Evolutionary conservation across 2,329 filamentous ascomycete species (phyloP).

Genomic region (Periconia digitata): DNA sequence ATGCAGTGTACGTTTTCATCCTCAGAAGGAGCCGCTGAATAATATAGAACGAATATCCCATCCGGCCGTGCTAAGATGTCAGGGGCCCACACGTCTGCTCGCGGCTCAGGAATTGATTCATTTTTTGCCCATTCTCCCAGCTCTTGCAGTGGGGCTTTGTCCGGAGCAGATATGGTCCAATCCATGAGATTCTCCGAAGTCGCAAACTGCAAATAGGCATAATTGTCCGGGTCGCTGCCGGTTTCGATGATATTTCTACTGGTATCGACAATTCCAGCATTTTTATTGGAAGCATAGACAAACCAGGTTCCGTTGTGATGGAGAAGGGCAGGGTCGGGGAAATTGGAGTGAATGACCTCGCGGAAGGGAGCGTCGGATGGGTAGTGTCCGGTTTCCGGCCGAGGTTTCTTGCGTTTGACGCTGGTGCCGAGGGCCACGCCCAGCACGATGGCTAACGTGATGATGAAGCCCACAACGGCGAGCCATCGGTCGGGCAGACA

Average conservation of each 20-base stretch:
- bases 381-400: background rate
- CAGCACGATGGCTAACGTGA: background rate
- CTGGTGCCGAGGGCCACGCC: background rate
- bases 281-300: slow-evolving; percentile 42
- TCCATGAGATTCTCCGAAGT: slow-evolving; percentile 38
- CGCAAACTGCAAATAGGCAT: slow-evolving; percentile 41
- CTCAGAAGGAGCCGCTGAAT: slow-evolving; percentile 52
- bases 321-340: slow-evolving; percentile 42
- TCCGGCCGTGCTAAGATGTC: slow-evolving; percentile 32
- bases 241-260: no score
- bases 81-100: slow-evolving; percentile 38
- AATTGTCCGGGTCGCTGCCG: background rate
- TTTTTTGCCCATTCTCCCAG: slow-evolving; percentile 29
- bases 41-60: slow-evolving; percentile 64
- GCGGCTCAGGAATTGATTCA: background rate
- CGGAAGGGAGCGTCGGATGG: slow-evolving; percentile 6
- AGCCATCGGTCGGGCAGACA: slow-evolving; percentile 6
- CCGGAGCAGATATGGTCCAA: slow-evolving; percentile 28
- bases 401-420: background rate
- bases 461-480: background rate
- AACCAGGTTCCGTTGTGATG: slow-evolving; percentile 38
- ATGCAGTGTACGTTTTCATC: slow-evolving; percentile 56
- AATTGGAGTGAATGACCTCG: slow-evolving; percentile 31
- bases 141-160: slow-evolving; percentile 32
- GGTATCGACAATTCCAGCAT: slow-evolving; percentile 26